Evolutionary conservation across 345 rosid genomes (phyloP).

Genomic region (Geranium brycei): DNA sequence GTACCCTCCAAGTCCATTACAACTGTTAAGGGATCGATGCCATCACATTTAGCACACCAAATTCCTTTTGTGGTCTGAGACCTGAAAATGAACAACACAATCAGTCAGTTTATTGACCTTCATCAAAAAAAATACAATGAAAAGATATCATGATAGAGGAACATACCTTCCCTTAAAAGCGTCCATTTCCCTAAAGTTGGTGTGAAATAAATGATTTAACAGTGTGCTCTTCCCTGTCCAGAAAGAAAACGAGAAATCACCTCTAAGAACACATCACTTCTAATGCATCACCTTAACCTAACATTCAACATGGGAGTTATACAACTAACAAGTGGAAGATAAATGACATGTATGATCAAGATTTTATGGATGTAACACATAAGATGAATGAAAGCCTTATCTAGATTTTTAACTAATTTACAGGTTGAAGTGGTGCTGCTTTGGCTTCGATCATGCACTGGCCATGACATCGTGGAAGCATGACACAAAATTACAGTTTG

Average conservation of each 20-base stretch:
- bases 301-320: background rate
- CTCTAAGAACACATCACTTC: background rate
- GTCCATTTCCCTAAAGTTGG: constrained; percentile 98
- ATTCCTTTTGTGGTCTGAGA: constrained; percentile 98
- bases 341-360: background rate
- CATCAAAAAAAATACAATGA: constrained; percentile 7
- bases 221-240: constrained; percentile 92
- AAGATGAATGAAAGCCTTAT: background rate
- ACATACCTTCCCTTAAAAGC: constrained; percentile 90
- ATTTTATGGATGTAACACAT: background rate
- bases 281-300: background rate
- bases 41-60: constrained; percentile 82
- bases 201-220: constrained; percentile 71
- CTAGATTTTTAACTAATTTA: background rate
- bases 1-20: constrained; percentile 99
- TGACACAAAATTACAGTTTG: background rate
- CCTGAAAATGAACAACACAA: constrained; percentile 27
- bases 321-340: background rate
- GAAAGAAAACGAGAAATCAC: constrained; percentile 16
- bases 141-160: constrained; percentile 5
- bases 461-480: background rate
- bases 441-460: background rate
- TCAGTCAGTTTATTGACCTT: constrained; percentile 6
- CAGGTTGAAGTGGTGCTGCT: background rate
- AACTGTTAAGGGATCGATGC: constrained; percentile 84